Evolutionary conservation across 2,329 filamentous ascomycete species (phyloP).

Genomic region (Pleomassaria siparia): DNA sequence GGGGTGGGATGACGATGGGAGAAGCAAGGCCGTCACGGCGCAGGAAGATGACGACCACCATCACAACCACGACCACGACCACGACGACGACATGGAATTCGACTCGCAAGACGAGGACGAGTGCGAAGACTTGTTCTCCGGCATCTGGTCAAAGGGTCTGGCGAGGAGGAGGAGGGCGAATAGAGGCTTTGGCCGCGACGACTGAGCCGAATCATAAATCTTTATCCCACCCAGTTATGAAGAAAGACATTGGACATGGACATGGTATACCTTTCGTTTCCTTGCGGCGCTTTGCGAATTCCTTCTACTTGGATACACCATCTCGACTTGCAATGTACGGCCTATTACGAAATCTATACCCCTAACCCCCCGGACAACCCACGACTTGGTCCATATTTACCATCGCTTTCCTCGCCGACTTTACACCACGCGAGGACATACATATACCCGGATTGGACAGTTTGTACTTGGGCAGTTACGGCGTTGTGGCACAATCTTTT

Average conservation of each 20-base stretch:
- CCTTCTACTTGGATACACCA: no score
- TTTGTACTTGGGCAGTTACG: not conserved
- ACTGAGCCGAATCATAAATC: no score
- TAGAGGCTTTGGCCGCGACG: slow-evolving; percentile 3
- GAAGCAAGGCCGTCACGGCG: slow-evolving; percentile 15
- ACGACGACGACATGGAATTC: slow-evolving; percentile 51
- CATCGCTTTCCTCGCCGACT: no score
- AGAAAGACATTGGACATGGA: no score
- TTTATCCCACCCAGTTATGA: not conserved
- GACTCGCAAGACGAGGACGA: slow-evolving; percentile 68
- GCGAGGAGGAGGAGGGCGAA: slow-evolving; percentile 46
- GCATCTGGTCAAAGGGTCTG: slow-evolving; percentile 60
- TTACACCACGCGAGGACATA: not conserved
- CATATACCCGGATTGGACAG: not conserved
- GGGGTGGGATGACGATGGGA: no score
- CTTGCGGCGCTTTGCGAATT: no score
- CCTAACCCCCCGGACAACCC: no score
- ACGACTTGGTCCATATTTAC: not conserved
- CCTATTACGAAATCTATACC: no score
- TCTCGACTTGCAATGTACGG: no score
- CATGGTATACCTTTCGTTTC: no score
- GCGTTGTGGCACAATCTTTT: not conserved
- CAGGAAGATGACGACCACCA: no score
- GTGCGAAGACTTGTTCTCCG: slow-evolving; percentile 65
- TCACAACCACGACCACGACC: no score